Percentiles rank a stretch among this genome's conserved stretches.
Evolutionary conservation across 2,329 filamentous ascomycete species (phyloP).

Genomic region (Colletotrichum lini): DNA sequence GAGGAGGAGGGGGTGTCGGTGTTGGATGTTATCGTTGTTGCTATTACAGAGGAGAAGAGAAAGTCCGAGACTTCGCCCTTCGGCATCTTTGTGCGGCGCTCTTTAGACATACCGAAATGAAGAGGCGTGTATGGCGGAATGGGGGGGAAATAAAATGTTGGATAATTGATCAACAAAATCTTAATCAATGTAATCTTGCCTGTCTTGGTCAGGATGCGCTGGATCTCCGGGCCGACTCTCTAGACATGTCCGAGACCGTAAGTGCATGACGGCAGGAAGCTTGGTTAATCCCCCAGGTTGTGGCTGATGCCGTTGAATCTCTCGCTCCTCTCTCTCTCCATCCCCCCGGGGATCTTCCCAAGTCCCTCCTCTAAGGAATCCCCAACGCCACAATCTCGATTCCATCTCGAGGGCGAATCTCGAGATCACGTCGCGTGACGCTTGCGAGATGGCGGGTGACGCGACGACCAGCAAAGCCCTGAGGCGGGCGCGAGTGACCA

Average conservation of each 20-base stretch:
- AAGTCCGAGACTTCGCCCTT: background rate
- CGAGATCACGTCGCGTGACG: conserved; percentile 3
- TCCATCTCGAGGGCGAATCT: conserved; percentile 1
- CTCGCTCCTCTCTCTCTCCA: too few species aligned
- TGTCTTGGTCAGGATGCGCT: background rate
- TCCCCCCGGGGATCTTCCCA: background rate
- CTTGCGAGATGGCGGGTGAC: background rate
- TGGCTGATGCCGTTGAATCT: conserved; percentile 9
- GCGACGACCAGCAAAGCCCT: background rate
- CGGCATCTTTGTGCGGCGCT: background rate
- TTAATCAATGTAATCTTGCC: background rate
- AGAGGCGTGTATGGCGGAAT: background rate
- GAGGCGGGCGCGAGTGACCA: background rate
- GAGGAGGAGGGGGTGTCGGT: background rate
- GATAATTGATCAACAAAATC: too few species aligned
- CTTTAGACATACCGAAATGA: too few species aligned
- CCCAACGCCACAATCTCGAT: conserved; percentile 32
- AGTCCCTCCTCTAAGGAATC: background rate
- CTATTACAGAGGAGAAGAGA: background rate
- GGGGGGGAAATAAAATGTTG: background rate
- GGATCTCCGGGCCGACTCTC: background rate
- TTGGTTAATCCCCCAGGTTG: conserved; percentile 7
- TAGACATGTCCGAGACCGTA: background rate
- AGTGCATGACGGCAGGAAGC: background rate
- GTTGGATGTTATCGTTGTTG: too few species aligned